phyloP scores from a whole-genome alignment of 345 rosid genomes.

The Brassica carinata region DNA sequence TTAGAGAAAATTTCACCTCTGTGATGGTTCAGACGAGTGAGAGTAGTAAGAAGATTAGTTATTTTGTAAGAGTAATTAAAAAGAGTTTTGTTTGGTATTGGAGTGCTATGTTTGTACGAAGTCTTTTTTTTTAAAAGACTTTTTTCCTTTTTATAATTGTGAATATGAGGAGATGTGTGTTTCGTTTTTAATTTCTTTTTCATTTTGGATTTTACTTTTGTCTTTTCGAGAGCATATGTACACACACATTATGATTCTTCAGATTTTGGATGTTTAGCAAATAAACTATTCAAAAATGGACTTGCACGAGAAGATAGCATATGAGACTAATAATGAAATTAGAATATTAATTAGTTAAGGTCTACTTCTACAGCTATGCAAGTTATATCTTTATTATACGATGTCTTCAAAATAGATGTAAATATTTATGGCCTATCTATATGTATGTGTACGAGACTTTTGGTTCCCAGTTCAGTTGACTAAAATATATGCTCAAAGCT shows the following conservation, averaged over 20 bases:
- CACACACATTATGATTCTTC: slow-evolving; percentile 20
- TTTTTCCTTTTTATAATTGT: slow-evolving; percentile 24
- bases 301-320: slow-evolving; percentile 30
- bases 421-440: not conserved
- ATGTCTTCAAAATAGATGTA: not conserved
- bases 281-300: slow-evolving; percentile 26
- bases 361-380: not conserved
- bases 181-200: slow-evolving; percentile 5
- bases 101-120: slow-evolving; percentile 20
- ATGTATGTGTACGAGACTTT: not conserved
- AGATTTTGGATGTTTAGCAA: slow-evolving; percentile 12
- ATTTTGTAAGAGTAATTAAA: slow-evolving; percentile 20
- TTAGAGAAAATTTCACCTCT: slow-evolving; percentile 35
- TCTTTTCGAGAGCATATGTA: slow-evolving; percentile 16
- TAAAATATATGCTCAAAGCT: not conserved
- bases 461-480: not conserved
- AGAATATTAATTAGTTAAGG: not conserved
- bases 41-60: slow-evolving; percentile 31
- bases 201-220: slow-evolving; percentile 13
- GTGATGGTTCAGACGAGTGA: slow-evolving; percentile 39
- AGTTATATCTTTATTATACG: slow-evolving; percentile 1
- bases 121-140: slow-evolving; percentile 3
- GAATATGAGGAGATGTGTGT: slow-evolving; percentile 16
- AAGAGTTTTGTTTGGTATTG: slow-evolving; percentile 27
- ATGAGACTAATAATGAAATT: not conserved